Percentiles rank a stretch among this genome's conserved stretches.
phyloP scores from a whole-genome alignment of 1,284 basidiomycete species.

The Anthracocystis walkeri region DNA sequence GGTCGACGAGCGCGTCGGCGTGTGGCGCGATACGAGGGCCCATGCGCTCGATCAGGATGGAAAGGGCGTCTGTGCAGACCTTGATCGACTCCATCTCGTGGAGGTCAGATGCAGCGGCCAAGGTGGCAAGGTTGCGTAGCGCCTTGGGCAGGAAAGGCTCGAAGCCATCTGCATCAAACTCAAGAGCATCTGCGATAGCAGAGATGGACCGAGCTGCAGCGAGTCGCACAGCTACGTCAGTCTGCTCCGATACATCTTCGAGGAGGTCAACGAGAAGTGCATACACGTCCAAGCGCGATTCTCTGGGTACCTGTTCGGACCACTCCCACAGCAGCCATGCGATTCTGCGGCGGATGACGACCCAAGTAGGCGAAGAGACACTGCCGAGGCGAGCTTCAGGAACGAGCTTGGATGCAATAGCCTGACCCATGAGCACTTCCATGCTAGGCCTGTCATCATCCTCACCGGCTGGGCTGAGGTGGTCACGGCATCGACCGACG shows the following conservation, averaged over 20 bases:
- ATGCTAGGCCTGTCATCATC: constrained; percentile 44
- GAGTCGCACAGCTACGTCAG: constrained; percentile 64
- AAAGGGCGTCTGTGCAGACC: constrained; percentile 61
- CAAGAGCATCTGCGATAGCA: constrained; percentile 63
- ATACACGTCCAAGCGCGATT: constrained; percentile 54
- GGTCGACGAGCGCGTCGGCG: constrained; percentile 51
- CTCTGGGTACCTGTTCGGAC: constrained; percentile 60
- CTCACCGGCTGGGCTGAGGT: constrained; percentile 46
- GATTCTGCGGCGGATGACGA: constrained; percentile 61
- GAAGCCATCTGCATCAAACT: constrained; percentile 65
- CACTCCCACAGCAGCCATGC: constrained; percentile 65
- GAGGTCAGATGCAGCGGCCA: constrained; percentile 58
- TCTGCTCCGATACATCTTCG: constrained; percentile 42
- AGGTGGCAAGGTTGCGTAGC: constrained; percentile 51
- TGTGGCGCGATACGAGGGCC: constrained; percentile 61
- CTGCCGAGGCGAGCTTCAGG: constrained; percentile 54
- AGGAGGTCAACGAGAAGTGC: constrained; percentile 61
- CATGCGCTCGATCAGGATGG: constrained; percentile 66
- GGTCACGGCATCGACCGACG: constrained; percentile 55
- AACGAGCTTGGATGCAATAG: constrained; percentile 53
- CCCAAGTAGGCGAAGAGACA: constrained; percentile 50
- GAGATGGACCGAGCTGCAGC: constrained; percentile 61
- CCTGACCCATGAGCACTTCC: constrained; percentile 47
- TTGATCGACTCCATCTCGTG: constrained; percentile 64
- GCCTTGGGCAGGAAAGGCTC: constrained; percentile 58